Base-by-base conservation (phyloP, 176 grass and related monocot genomes). In the Tillandsia leiboldiana region DNA sequence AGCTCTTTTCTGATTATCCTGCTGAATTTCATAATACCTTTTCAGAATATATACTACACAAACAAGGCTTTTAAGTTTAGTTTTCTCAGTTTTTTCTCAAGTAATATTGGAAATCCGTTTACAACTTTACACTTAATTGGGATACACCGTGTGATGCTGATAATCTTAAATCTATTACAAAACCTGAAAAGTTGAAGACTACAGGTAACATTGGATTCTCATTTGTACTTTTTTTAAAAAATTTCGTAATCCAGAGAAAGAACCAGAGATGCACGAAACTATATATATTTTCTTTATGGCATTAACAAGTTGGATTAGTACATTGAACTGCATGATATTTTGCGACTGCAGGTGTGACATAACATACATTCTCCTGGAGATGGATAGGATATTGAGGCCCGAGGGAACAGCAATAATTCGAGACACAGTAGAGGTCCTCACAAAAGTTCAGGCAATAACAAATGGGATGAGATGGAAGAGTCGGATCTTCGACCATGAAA, bases 351-450 rank as follows among this genome's bases (percentile, higher is more conserved):
- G 88, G 78, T 91, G 88, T 79, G 80, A 91, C 51, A 84, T 80
- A 73, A 87, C 90, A 81, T 87, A 96, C 68, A 80, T 96, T 69
- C 83, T 96, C 29, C 48, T 96, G 49, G 88, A 96, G 84, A 96
- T 96, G 88, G 91, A 96, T 74, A 67, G 91, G 29, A 88, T 96
- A 49, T 82, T 96, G 74, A 82, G 91, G 10, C 85, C 91, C 11
- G 91, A 96, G 71, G 88, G 91, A 1, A 70, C 91, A 28, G 77
- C 85, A 74, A 91, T 96, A 82, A 78, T 91, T 28, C 85, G 83
- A 10, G 91, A 96, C 54, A 81, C 70, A 28, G 79, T 88, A 54
- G 91, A 88, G 66, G 69, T 76, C 49, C 65, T 96, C 74, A 82
- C 73, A 10, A 77, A 84, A 51, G 83, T 91, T 29, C 69, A 79